Evolutionary conservation across 257 asterid species (phyloP), one percentile per base, ranked within the genome.

Genomic region (Echium plantagineum): DNA sequence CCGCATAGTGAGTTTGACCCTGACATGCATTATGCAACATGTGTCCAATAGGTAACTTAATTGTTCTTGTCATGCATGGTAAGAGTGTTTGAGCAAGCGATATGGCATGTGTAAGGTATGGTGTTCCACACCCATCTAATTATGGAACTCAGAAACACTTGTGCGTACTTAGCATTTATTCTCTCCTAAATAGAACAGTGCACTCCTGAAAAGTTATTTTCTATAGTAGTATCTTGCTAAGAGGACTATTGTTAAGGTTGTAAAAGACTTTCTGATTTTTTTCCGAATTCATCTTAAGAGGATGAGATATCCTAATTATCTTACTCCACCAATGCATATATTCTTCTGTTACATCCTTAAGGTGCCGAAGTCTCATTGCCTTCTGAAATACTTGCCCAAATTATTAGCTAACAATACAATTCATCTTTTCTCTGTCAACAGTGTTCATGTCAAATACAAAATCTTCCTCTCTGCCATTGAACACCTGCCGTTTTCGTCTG

Each of bases 391-490:
- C 62, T 59, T 64, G 62, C 58, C 65, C 10, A 71, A 15, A 49
- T 61, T 53, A 64, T 66, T 24, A 22, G 42, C 57, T 64, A 57
- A 28, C 18, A 56, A 13, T 56, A 18, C 21, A 2, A 4, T 56
- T 59, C 60, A 59, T 60, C 64, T 74, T 65, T 71, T 65, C 65
- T 57, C 67, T 66, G 49, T 74, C 53, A 62, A 51, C 84, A 93
- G 99, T 68, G 81, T 80, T 80, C 99, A 66, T 70, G 89, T 89
- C 69, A 86, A 81, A 75, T 77, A 89, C 81, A 93, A 89, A 80
- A 82, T 93, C 69, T 93, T 93, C 75, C 80, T 80, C 59, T 82
- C 99, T 62, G 94, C 97, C 52, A 73, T 93, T 51, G 96, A 89
- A 79, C 77, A 83, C 80, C 78, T 93, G 71, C 96, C 94, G 10